A percentile compares a stretch with the other conserved stretches of the same genome.
These are phyloP conservation scores for Ceratobasidium papillatum DNA, from an alignment of 1,284 basidiomycete genomes.

Conservation along the genomic window DNA sequence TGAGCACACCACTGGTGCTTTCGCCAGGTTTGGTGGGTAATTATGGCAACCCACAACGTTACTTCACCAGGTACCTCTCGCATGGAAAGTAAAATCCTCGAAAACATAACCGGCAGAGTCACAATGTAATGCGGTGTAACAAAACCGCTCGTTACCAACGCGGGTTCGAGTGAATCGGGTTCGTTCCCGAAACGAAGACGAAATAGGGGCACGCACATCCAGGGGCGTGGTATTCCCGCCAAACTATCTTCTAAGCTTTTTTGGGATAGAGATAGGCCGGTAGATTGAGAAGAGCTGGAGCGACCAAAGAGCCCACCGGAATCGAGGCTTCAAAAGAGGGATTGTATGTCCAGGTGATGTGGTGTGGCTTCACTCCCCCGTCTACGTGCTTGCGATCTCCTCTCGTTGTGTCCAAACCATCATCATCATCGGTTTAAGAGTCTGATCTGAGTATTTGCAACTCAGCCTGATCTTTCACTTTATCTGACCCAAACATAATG, in stretches of 20 bases:
- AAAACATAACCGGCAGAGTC: not conserved
- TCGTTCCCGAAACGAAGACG: conserved; percentile 7
- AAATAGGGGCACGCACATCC: conserved; percentile 15
- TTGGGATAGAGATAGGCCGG: not conserved
- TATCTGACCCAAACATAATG: not conserved
- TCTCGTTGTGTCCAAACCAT: no score
- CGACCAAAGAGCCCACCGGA: not conserved
- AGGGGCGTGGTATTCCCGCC: not conserved
- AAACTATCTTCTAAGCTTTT: not conserved
- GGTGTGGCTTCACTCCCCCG: not conserved
- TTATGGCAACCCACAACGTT: not conserved
- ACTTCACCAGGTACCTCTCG: not conserved
- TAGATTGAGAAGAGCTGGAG: not conserved
- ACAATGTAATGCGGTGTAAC: not conserved
- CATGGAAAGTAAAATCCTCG: no score
- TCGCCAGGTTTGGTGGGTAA: not conserved
- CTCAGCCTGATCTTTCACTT: no score
- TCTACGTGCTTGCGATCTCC: not conserved
- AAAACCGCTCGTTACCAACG: no score
- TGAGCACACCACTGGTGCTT: not conserved
- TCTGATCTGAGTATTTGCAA: no score
- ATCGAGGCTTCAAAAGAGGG: conserved; percentile 2
- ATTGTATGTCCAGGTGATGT: not conserved
- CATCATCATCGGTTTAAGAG: not conserved
- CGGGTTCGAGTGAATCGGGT: not conserved